These are phyloP conservation scores for Fusarium sp. DNA, from an alignment of 2,329 filamentous ascomycete genomes.

Conservation along the genomic window DNA sequence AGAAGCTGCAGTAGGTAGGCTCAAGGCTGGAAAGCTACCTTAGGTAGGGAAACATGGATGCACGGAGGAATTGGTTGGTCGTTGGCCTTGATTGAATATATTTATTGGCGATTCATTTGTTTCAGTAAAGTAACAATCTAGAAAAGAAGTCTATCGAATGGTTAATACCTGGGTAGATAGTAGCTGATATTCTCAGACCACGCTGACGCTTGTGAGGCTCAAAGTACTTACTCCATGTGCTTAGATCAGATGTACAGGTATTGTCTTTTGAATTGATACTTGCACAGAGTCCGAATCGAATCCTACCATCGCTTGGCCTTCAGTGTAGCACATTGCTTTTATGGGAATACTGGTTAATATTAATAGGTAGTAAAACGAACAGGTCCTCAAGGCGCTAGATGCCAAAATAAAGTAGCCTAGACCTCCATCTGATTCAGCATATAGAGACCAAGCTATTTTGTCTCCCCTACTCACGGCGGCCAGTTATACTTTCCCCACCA, in stretches of 20 bases:
- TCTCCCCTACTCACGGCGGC: not conserved
- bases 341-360: not conserved
- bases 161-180: not conserved
- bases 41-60: not conserved
- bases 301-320: not conserved
- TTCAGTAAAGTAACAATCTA: not conserved
- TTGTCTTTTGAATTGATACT: not conserved
- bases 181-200: not conserved
- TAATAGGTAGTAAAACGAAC: not conserved
- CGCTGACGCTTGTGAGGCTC: not conserved
- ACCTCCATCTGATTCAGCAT: no score
- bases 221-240: not conserved
- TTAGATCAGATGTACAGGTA: not conserved
- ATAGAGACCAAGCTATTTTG: not conserved
- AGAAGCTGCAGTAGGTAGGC: not conserved
- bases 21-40: not conserved
- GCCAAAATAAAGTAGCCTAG: not conserved
- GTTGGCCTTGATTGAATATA: not conserved
- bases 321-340: not conserved
- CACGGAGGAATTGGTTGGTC: fast-evolving
- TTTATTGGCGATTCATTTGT: not conserved
- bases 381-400: fast-evolving
- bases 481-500: not conserved
- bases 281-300: not conserved
- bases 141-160: not conserved